Evolutionary conservation across 352 stramenopile genomes (phyloP).

Genomic region (Phytophthora idaei): DNA sequence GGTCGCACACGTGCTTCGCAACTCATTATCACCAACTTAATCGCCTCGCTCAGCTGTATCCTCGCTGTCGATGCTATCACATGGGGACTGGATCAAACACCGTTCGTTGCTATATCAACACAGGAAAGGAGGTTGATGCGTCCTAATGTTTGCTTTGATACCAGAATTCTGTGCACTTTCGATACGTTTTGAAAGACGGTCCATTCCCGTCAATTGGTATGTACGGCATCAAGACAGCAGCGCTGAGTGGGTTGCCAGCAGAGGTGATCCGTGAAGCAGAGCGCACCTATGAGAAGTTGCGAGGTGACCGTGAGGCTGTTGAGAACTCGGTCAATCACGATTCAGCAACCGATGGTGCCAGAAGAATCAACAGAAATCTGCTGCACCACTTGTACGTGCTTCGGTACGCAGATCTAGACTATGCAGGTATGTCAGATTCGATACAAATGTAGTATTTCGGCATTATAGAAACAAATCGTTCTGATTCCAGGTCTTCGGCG

Average conservation of each 20-base stretch:
- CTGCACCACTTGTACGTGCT: conserved; percentile 82
- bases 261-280: conserved; percentile 67
- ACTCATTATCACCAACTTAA: conserved; percentile 91
- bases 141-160: conserved; percentile 10
- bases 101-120: conserved; percentile 30
- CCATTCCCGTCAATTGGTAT: conserved; percentile 59
- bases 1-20: conserved; percentile 88
- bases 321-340: conserved; percentile 16
- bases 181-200: conserved; percentile 76
- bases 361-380: conserved; percentile 52
- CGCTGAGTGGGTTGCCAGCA: conserved; percentile 67
- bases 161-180: conserved; percentile 59
- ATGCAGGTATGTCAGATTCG: conserved; percentile 41
- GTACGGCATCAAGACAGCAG: conserved; percentile 88
- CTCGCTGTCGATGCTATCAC: conserved; percentile 73
- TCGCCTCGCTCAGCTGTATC: conserved; percentile 63
- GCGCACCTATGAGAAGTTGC: conserved; percentile 45
- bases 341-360: conserved; percentile 14
- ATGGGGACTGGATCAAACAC: conserved; percentile 54
- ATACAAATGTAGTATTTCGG: not conserved
- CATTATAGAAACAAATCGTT: conserved; percentile 2
- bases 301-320: conserved; percentile 24
- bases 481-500: conserved; percentile 47
- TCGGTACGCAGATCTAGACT: conserved; percentile 60
- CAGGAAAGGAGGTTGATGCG: not conserved